Conservation (phyloP, 352 stramenopile species). For the Pythium grandisporangium region DNA sequence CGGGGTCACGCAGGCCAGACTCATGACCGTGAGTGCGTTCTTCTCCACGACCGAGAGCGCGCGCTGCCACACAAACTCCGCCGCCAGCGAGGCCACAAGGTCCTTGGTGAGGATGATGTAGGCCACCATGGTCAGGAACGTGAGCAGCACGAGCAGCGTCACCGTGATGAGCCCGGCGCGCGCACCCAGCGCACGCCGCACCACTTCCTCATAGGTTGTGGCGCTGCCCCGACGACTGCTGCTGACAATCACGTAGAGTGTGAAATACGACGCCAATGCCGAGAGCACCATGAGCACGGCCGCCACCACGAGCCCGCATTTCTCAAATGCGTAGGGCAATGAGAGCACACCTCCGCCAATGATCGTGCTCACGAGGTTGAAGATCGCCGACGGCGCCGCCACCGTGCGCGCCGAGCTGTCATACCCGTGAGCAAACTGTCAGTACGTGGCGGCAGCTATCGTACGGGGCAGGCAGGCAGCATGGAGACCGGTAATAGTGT, state of each 20-base stretch:
- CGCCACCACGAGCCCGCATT: slow-evolving; percentile 77
- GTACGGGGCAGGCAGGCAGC: too few relatives aligned
- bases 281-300: slow-evolving; percentile 70
- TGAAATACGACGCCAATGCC: slow-evolving; percentile 72
- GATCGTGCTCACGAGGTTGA: slow-evolving; percentile 87
- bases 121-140: slow-evolving; percentile 92
- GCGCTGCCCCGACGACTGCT: slow-evolving; percentile 75
- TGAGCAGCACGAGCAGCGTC: slow-evolving; percentile 86
- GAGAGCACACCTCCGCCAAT: slow-evolving; percentile 83
- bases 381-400: slow-evolving; percentile 63
- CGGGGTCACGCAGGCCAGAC: slow-evolving; percentile 56
- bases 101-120: slow-evolving; percentile 95
- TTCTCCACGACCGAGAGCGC: slow-evolving; percentile 32
- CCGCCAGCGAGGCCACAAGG: slow-evolving; percentile 84
- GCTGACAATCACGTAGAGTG: slow-evolving; percentile 82
- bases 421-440: too few relatives aligned
- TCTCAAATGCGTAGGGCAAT: slow-evolving; percentile 83
- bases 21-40: slow-evolving; percentile 62
- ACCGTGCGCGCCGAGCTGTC: slow-evolving; percentile 41
- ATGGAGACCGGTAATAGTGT: too few relatives aligned
- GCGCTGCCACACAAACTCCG: slow-evolving; percentile 57
- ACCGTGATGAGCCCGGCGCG: slow-evolving; percentile 63
- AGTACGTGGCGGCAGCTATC: too few relatives aligned
- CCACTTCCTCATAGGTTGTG: slow-evolving; percentile 82
- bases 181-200: slow-evolving; percentile 62